phyloP scores from a whole-genome alignment of 352 stramenopile genomes.

The Chrysophaeum taylorii region DNA sequence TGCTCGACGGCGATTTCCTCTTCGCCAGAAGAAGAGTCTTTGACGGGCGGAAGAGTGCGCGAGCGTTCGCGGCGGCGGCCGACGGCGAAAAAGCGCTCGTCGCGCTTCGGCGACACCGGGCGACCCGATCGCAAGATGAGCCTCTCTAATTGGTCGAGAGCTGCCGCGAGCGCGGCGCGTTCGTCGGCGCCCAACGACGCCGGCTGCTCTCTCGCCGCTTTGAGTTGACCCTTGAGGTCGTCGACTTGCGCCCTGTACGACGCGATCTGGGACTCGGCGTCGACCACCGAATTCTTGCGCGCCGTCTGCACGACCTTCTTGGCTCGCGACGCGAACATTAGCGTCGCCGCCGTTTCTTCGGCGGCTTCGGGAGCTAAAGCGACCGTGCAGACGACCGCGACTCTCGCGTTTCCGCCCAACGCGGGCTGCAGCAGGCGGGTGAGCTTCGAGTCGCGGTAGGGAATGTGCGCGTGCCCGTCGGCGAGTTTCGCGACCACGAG shows the following conservation, averaged over 20 bases:
- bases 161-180: constrained; percentile 27
- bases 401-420: constrained; percentile 56
- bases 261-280: constrained; percentile 74
- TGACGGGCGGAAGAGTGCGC: neutral
- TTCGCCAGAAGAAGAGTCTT: neutral
- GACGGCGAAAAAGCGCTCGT: neutral
- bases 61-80: neutral
- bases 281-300: constrained; percentile 57
- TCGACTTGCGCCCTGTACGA: constrained; percentile 69
- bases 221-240: constrained; percentile 56
- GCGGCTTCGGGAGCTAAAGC: constrained; percentile 60
- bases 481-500: constrained; percentile 79
- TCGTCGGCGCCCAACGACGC: constrained; percentile 28
- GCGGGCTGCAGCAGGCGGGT: constrained; percentile 55
- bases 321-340: constrained; percentile 74
- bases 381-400: constrained; percentile 68
- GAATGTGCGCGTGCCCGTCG: constrained; percentile 33
- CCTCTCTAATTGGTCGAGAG: constrained; percentile 12
- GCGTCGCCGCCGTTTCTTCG: constrained; percentile 69
- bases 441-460: constrained; percentile 28
- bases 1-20: neutral
- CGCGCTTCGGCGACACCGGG: neutral
- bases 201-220: constrained; percentile 25
- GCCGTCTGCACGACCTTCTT: constrained; percentile 61
- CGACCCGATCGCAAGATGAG: constrained; percentile 14